Base-by-base conservation (phyloP, 2,329 filamentous ascomycete species). In the Fusarium zealandicum region DNA sequence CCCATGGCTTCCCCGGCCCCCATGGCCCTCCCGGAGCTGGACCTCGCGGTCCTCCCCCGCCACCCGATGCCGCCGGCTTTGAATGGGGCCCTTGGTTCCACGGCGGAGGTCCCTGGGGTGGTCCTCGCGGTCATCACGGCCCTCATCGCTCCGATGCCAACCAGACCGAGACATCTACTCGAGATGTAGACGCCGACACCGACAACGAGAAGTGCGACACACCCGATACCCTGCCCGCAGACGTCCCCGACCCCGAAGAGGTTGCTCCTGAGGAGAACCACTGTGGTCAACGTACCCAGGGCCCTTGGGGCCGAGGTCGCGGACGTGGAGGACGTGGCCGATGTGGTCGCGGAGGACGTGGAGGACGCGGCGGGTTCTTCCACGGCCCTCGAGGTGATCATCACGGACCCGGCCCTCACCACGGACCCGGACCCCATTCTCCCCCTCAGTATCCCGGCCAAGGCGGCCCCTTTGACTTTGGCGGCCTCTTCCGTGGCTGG, bases 401-500 rank as follows among this genome's bases (percentile, higher is more conserved):
- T 9, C 22, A 25, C 22, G 22, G 22, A 25, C 22, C 4, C 22
- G 22, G 22, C 7, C 22, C 22, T 8, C 22, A 25, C 7, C 22
- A 25, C 9, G 22, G 22, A 25, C 22, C 22, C 14, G 60, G 42
- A 39, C 69, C 63, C 13, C 50, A 56, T 5, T 52, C 54, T 39
- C 53, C 57, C 31, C 57, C 60, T 39, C 64, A 60, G 1, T 43
- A 51, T 31, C 48, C 51, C 37, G 40, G 58, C 30, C 38, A 51
- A 18, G 49, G 48, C 14, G 54, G 35, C 50, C 69, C 59, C 56
- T 75, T 76, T 61, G 76, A 78, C 63, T 70, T 80, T 43, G 59
- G 69, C 18, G 69, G 68, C 28, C 58, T 78, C 60, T 72, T 80
- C 69, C 68, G 72, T 27, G 70, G 75, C 22, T 66, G 80, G 52